These are phyloP conservation scores for Tulasnella calospora DNA, from an alignment of 768 basidiomycete genomes.

Conservation along the genomic window DNA sequence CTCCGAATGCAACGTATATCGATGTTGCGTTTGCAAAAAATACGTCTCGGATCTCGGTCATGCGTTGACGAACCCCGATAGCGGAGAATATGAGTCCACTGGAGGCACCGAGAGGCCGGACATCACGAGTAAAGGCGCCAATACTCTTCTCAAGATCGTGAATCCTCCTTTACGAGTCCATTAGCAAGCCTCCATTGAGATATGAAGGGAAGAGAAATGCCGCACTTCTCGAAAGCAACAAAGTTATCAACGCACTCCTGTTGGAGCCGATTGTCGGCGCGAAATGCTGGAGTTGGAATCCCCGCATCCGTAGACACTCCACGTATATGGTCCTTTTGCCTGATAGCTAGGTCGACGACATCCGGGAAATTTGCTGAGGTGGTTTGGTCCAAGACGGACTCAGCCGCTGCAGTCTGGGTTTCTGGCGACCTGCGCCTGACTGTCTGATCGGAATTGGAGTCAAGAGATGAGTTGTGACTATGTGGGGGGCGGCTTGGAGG, in stretches of 20 bases:
- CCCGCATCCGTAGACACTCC: no score
- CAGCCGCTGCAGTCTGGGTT: no score
- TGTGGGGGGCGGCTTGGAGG: no score
- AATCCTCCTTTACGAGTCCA: conserved; percentile 43
- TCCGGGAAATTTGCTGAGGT: no score
- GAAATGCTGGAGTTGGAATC: not conserved
- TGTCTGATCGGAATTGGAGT: no score
- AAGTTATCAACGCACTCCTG: conserved; percentile 61
- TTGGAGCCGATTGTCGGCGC: conserved; percentile 66
- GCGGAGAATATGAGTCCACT: conserved; percentile 72
- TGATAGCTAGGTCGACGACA: no score
- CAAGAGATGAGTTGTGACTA: no score
- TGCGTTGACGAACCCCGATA: conserved; percentile 61
- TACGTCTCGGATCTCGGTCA: conserved; percentile 61
- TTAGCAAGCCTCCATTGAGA: not conserved
- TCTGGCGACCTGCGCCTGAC: no score
- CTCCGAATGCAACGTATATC: conserved; percentile 58
- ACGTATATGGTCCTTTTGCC: no score
- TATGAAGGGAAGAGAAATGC: not conserved
- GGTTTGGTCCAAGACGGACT: no score
- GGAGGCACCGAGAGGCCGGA: conserved; percentile 70
- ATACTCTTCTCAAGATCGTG: conserved; percentile 66
- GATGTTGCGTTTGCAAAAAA: conserved; percentile 72
- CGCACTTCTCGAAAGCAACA: conserved; percentile 43
- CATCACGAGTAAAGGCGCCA: conserved; percentile 68